These are phyloP conservation scores for Penicillium sp. DNA, from an alignment of 2,329 filamentous ascomycete species.

Conservation along the genomic window DNA sequence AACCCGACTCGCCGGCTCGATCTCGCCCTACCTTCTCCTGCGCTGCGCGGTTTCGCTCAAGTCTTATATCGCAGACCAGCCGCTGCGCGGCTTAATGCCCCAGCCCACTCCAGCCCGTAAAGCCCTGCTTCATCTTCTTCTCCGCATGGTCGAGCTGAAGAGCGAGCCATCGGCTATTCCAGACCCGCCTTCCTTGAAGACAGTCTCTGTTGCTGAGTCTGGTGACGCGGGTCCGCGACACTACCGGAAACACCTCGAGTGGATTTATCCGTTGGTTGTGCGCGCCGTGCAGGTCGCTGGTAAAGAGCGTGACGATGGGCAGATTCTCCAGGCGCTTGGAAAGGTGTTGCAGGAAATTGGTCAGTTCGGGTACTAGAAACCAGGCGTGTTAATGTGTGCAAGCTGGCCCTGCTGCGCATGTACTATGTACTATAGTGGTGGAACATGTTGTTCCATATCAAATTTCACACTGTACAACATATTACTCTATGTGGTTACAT, in stretches of 20 bases:
- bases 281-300: constrained; percentile 40
- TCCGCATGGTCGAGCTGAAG: constrained; percentile 63
- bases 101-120: constrained; percentile 77
- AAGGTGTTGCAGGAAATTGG: constrained; percentile 64
- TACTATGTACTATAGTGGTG: not conserved
- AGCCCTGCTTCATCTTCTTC: constrained; percentile 72
- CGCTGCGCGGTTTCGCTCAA: constrained; percentile 78
- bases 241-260: constrained; percentile 70
- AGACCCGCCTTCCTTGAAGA: constrained; percentile 31
- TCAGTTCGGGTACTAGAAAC: constrained; percentile 13
- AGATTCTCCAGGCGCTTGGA: constrained; percentile 51
- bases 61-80: constrained; percentile 86
- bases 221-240: constrained; percentile 50
- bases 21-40: constrained; percentile 78
- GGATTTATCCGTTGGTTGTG: constrained; percentile 71
- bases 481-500: too few species aligned
- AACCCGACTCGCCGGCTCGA: constrained; percentile 68
- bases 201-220: constrained; percentile 32
- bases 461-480: not conserved
- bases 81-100: constrained; percentile 82
- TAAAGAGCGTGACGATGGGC: constrained; percentile 40
- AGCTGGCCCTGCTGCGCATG: not conserved
- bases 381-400: not conserved
- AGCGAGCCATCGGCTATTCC: constrained; percentile 71
- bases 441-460: not conserved